These are phyloP conservation scores for Balakata baccata DNA, from an alignment of 345 rosid genomes.

Conservation along the genomic window DNA sequence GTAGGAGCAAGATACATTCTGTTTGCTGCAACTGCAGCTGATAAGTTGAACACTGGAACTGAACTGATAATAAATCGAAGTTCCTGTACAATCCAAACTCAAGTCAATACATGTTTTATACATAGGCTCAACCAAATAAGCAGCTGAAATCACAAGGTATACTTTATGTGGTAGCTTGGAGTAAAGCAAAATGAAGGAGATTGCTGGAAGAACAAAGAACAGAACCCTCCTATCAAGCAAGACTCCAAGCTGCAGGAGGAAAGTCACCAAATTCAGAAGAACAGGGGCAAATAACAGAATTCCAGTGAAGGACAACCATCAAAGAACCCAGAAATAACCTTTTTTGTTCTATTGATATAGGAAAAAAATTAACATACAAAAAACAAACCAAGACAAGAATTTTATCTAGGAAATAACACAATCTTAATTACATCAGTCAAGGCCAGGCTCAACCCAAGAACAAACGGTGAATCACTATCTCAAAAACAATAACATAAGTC, in stretches of 20 bases:
- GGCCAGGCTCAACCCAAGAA: neutral
- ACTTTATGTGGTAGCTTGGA: conserved; percentile 99
- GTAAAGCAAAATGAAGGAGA: conserved; percentile 72
- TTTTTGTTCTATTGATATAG: neutral
- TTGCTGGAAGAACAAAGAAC: conserved; percentile 55
- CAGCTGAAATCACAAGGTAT: conserved; percentile 19
- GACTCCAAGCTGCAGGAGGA: conserved; percentile 65
- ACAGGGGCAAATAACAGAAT: neutral
- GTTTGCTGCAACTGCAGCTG: conserved; percentile 88
- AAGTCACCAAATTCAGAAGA: neutral
- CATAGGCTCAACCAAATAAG: conserved; percentile 17
- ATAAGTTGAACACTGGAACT: conserved; percentile 88
- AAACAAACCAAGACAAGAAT: neutral
- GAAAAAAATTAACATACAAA: neutral
- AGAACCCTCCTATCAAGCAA: conserved; percentile 74
- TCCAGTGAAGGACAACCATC: neutral
- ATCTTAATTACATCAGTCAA: neutral
- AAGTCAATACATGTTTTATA: conserved; percentile 5
- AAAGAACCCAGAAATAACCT: neutral
- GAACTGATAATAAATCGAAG: conserved; percentile 90
- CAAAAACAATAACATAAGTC: neutral
- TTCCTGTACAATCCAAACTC: conserved; percentile 54
- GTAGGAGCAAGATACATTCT: conserved; percentile 55
- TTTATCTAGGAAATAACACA: neutral
- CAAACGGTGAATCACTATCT: neutral